These are phyloP conservation scores for Dactylellina haptotyla DNA, from an alignment of 2,329 filamentous ascomycete genomes.

Conservation along the genomic window DNA sequence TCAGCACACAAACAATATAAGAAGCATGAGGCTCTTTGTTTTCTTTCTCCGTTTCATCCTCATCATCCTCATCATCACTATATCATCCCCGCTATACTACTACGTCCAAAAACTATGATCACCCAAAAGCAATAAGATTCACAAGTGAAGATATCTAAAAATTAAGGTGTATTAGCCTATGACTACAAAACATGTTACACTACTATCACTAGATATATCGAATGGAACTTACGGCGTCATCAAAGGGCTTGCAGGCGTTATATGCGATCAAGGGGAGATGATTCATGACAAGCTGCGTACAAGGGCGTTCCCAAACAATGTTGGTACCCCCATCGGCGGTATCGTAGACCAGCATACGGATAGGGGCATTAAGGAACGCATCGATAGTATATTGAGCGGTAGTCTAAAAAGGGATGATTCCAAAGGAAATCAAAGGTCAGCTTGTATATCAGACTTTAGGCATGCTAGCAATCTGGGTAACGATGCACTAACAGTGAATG, in stretches of 20 bases:
- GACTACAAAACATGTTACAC: too few relatives aligned
- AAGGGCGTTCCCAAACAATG: constrained; percentile 34
- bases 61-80: not conserved
- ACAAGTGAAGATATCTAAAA: constrained; percentile 7
- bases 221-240: constrained; percentile 17
- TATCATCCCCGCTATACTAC: not conserved
- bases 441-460: too few relatives aligned
- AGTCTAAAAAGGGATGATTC: not conserved
- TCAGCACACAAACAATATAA: not conserved
- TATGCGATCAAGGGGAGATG: not conserved
- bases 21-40: not conserved
- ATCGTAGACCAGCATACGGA: constrained; percentile 29
- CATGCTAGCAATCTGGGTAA: too few relatives aligned
- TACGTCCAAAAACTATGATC: not conserved
- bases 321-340: constrained; percentile 20
- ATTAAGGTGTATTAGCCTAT: not conserved
- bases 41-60: not conserved
- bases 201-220: not conserved
- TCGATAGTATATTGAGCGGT: constrained; percentile 18
- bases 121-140: constrained; percentile 18
- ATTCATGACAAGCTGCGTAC: constrained; percentile 13
- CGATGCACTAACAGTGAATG: not conserved
- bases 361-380: constrained; percentile 26
- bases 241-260: not conserved
- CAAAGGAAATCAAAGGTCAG: too few relatives aligned